Evolutionary conservation across 257 asterid genomes (phyloP).

Genomic region (Solanum neorickii): DNA sequence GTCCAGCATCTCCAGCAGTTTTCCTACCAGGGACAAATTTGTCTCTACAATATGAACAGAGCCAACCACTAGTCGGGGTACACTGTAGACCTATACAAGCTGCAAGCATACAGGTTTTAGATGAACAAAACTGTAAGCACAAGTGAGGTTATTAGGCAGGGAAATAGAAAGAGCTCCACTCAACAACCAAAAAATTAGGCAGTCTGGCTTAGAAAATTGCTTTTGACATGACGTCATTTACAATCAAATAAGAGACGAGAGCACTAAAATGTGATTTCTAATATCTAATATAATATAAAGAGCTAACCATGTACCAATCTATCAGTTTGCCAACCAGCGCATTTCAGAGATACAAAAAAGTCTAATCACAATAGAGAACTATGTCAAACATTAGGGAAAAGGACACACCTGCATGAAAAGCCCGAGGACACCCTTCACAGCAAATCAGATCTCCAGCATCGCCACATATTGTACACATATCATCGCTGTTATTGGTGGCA

Average conservation of each 20-base stretch:
- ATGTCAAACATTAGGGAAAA: not conserved
- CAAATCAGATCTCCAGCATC: constrained; percentile 67
- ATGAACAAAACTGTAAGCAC: not conserved
- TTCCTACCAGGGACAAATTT: constrained; percentile 51
- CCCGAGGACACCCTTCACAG: constrained; percentile 94
- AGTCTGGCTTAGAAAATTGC: not conserved
- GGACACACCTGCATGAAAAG: constrained; percentile 73
- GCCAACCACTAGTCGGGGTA: constrained; percentile 57
- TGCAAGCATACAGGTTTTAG: constrained; percentile 25
- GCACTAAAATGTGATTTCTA: not conserved
- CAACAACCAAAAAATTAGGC: not conserved
- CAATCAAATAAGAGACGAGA: not conserved
- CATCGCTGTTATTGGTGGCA: constrained; percentile 68
- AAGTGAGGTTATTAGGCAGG: not conserved
- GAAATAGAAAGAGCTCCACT: not conserved
- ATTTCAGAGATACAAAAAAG: not conserved
- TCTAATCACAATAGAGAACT: not conserved
- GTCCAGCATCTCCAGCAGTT: constrained; percentile 47
- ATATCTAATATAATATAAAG: not conserved
- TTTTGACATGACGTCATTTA: not conserved
- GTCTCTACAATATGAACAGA: constrained; percentile 72
- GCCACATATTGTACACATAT: constrained; percentile 95
- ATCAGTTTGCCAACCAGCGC: not conserved
- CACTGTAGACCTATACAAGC: constrained; percentile 70
- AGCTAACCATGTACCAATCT: not conserved